These are phyloP conservation scores for Yamadazyma endophytica DNA, from an alignment of 805 yeast species.

Conservation along the genomic window DNA sequence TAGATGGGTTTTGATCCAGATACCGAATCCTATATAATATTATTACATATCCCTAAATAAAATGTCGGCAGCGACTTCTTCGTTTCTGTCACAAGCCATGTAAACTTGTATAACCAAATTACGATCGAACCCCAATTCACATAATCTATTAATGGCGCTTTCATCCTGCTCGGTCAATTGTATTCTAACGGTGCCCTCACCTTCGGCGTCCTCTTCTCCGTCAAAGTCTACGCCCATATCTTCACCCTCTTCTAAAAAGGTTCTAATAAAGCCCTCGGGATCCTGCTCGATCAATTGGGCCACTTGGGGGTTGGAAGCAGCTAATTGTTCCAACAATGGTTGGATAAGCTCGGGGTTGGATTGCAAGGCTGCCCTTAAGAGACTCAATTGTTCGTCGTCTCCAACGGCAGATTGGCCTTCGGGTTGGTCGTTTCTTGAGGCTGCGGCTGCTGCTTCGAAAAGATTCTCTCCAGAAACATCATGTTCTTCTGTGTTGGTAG, in stretches of 20 bases:
- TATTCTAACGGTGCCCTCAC: slow-evolving; percentile 44
- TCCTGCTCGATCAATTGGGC: slow-evolving; percentile 75
- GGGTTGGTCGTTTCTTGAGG: no score
- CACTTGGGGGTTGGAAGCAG: slow-evolving; percentile 77
- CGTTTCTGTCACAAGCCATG: slow-evolving; percentile 97
- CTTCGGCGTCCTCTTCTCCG: slow-evolving; percentile 34
- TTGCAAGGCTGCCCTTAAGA: slow-evolving; percentile 71
- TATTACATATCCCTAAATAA: slow-evolving; percentile 51
- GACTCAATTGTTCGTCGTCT: slow-evolving; percentile 45
- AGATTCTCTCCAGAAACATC: slow-evolving; percentile 47
- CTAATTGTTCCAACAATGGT: slow-evolving; percentile 75
- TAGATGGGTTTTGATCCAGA: not conserved
- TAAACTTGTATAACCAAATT: slow-evolving; percentile 86
- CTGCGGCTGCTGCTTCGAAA: slow-evolving; percentile 49
- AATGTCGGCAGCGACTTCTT: slow-evolving; percentile 92
- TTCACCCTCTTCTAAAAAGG: slow-evolving; percentile 60
- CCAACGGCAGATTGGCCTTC: no score
- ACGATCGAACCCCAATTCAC: slow-evolving; percentile 91
- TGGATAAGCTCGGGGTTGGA: slow-evolving; percentile 87
- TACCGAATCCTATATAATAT: not conserved
- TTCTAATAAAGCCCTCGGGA: slow-evolving; percentile 84
- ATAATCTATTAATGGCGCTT: slow-evolving; percentile 82
- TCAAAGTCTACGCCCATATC: slow-evolving; percentile 38
- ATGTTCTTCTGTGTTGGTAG: slow-evolving; percentile 17
- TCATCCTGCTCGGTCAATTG: slow-evolving; percentile 77